phyloP scores from a whole-genome alignment of 345 rosid genomes.

The Orychophragmus violaceus region DNA sequence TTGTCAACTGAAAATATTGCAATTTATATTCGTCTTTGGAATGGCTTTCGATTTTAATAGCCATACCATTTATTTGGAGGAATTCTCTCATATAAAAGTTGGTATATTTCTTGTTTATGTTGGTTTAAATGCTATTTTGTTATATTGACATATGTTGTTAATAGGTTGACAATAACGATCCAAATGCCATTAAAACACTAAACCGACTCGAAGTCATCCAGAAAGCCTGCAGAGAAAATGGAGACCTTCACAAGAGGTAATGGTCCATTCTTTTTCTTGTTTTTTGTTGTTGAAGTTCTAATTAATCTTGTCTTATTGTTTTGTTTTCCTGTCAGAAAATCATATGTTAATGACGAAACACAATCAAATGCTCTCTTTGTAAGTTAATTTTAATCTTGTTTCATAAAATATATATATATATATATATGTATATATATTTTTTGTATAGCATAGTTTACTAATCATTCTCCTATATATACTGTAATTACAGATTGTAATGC shows the following conservation, averaged over 20 bases:
- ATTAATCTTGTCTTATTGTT: neutral
- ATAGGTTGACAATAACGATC: slow-evolving; percentile 65
- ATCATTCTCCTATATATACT: neutral
- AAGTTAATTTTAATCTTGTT: neutral
- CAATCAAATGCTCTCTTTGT: slow-evolving; percentile 18
- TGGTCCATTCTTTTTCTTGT: neutral
- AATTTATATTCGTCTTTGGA: neutral
- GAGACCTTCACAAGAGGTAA: slow-evolving; percentile 51
- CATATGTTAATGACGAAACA: slow-evolving; percentile 31
- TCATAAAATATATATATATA: neutral
- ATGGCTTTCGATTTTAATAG: neutral
- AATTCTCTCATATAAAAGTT: neutral
- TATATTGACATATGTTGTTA: neutral
- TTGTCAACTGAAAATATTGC: neutral
- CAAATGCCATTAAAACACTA: slow-evolving; percentile 52
- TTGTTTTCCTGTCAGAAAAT: slow-evolving; percentile 42
- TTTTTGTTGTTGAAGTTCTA: neutral
- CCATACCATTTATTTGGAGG: no score
- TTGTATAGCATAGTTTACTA: neutral
- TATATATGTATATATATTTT: no score
- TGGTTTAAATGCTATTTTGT: neutral
- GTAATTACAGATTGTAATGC: slow-evolving; percentile 35
- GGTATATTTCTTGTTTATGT: neutral
- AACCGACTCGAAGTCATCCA: slow-evolving; percentile 53
- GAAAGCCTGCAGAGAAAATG: slow-evolving; percentile 57